Percentiles rank a stretch among this genome's conserved stretches.
Conservation (phyloP, 2,329 filamentous ascomycete genomes). For the Colletotrichum eleusines region DNA sequence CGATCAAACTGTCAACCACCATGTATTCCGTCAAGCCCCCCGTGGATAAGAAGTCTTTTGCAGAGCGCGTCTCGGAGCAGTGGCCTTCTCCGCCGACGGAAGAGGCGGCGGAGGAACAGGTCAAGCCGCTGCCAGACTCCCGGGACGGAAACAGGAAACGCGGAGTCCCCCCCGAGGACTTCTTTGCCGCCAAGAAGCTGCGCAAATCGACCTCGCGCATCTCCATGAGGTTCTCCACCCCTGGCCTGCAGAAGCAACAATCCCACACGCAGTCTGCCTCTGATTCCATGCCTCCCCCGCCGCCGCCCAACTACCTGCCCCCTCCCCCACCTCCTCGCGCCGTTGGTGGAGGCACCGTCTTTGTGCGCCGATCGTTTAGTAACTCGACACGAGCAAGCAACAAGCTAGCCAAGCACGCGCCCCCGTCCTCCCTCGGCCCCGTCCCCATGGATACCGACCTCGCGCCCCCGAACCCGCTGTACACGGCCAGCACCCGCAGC, state of each 20-base stretch:
- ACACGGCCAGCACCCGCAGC: constrained; percentile 36
- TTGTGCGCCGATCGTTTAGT: constrained; percentile 38
- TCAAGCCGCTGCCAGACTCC: constrained; percentile 43
- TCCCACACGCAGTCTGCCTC: constrained; percentile 43
- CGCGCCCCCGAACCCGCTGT: constrained; percentile 19
- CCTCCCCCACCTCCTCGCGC: constrained; percentile 32
- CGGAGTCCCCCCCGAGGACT: constrained; percentile 53
- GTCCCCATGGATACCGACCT: constrained; percentile 29
- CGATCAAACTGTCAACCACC: constrained; percentile 34
- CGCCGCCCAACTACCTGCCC: constrained; percentile 34
- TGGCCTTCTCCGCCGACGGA: constrained; percentile 44
- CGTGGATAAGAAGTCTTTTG: constrained; percentile 35
- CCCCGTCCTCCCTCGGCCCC: constrained; percentile 25
- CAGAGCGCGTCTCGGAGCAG: constrained; percentile 39
- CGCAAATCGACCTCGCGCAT: constrained; percentile 62
- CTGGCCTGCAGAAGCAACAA: constrained; percentile 49
- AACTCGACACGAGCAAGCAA: constrained; percentile 42
- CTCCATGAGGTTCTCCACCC: constrained; percentile 54
- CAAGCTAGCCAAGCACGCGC: constrained; percentile 47
- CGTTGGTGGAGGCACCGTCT: constrained; percentile 19
- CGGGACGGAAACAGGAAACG: constrained; percentile 65
- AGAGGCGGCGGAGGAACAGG: constrained; percentile 31
- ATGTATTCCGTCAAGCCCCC: constrained; percentile 34
- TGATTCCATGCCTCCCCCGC: constrained; percentile 48
- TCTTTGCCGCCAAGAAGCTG: constrained; percentile 60